Evolutionary conservation across 306 rosid species (phyloP).

Genomic region (Quillaja saponaria): DNA sequence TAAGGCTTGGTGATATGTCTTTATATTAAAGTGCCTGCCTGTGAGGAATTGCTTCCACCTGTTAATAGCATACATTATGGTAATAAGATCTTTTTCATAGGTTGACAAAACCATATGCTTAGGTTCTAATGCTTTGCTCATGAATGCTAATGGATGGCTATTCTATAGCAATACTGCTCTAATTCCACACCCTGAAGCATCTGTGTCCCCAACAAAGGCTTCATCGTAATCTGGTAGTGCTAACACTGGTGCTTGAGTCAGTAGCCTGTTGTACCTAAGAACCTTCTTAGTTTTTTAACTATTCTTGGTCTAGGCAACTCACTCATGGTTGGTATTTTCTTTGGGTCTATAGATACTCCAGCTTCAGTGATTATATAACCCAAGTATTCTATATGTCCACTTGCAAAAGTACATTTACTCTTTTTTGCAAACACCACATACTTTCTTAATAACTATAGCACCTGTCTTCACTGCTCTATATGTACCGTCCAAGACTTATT

Average conservation of each 20-base stretch:
- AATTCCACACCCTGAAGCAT: not conserved
- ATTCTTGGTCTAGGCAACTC: not conserved
- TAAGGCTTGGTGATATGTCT: not conserved
- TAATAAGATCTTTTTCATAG: not conserved
- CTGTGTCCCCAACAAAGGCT: not conserved
- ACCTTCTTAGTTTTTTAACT: not conserved
- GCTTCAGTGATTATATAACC: not conserved
- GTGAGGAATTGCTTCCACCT: not conserved
- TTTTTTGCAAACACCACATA: not conserved
- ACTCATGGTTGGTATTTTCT: not conserved
- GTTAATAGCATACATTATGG: not conserved
- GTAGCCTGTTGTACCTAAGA: not conserved
- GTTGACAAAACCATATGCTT: not conserved
- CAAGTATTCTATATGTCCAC: not conserved
- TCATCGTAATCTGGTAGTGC: not conserved
- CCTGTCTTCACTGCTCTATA: not conserved
- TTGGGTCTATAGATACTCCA: not conserved
- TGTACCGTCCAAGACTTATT: not conserved
- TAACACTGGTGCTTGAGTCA: not conserved
- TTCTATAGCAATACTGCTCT: not conserved
- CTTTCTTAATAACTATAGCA: not conserved
- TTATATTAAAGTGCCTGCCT: not conserved
- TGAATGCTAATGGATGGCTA: not conserved
- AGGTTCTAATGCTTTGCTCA: not conserved
- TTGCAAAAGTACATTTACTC: not conserved